A percentile compares a stretch with the other conserved stretches of the same genome.
These are phyloP conservation scores for Kitagawia praeruptora DNA, from an alignment of 129 eudicot species.

Conservation along the genomic window DNA sequence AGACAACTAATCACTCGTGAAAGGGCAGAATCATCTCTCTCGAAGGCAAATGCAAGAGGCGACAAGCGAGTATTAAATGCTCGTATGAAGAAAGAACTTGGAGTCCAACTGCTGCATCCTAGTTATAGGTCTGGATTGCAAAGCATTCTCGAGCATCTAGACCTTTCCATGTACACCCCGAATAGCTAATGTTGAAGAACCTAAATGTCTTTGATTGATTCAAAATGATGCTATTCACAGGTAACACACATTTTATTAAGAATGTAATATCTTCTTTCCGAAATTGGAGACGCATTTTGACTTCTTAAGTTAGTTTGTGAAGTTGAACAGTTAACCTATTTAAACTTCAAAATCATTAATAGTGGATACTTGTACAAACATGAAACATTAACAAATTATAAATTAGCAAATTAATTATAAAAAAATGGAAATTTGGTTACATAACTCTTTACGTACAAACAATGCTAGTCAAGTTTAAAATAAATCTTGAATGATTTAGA, in stretches of 20 bases:
- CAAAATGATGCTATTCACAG: background rate
- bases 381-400: background rate
- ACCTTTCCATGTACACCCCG: conserved; percentile 12
- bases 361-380: background rate
- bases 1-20: conserved; percentile 11
- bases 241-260: background rate
- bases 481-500: background rate
- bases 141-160: conserved; percentile 49
- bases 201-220: conserved; percentile 6
- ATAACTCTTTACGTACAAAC: background rate
- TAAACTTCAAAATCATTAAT: background rate
- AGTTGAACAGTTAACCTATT: background rate
- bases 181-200: conserved; percentile 9
- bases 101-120: conserved; percentile 57
- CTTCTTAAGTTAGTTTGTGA: background rate
- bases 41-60: conserved; percentile 25
- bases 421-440: background rate
- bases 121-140: conserved; percentile 63
- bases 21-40: conserved; percentile 5
- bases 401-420: too few relatives aligned
- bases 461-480: too few relatives aligned
- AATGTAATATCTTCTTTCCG: background rate
- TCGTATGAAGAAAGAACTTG: conserved; percentile 64
- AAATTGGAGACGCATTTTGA: background rate
- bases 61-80: conserved; percentile 67